Conservation (phyloP, 371 early-diverging fungal species). For the Mucor mucedo region DNA sequence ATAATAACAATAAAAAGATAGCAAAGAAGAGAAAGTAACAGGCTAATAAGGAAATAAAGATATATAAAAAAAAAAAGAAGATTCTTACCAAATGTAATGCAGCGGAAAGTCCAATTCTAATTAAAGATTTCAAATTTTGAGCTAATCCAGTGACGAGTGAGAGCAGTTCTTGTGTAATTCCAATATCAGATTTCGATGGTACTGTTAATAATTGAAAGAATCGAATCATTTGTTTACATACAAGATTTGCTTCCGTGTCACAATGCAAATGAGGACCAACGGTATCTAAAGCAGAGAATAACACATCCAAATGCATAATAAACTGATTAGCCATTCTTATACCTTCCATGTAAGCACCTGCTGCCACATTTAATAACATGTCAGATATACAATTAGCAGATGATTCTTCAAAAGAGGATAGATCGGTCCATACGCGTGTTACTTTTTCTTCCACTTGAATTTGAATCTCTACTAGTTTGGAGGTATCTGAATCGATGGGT, state of each 20-base stretch:
- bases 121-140: slow-evolving; percentile 54
- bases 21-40: neutral
- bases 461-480: slow-evolving; percentile 52
- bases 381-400: slow-evolving; percentile 96
- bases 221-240: slow-evolving; percentile 37
- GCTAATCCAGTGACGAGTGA: slow-evolving; percentile 81
- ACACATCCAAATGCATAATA: slow-evolving; percentile 87
- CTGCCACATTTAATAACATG: slow-evolving; percentile 93
- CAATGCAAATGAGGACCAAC: slow-evolving; percentile 57
- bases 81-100: slow-evolving; percentile 79
- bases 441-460: slow-evolving; percentile 73
- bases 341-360: slow-evolving; percentile 81
- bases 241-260: slow-evolving; percentile 70
- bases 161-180: slow-evolving; percentile 86
- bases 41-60: neutral
- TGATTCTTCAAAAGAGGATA: slow-evolving; percentile 95
- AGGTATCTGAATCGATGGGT: neutral
- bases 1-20: neutral
- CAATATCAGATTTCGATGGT: slow-evolving; percentile 61
- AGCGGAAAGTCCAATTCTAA: slow-evolving; percentile 85
- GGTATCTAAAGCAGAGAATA: slow-evolving; percentile 85
- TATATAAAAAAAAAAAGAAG: neutral
- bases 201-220: slow-evolving; percentile 56
- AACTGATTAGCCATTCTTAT: slow-evolving; percentile 88
- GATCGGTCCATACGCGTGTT: slow-evolving; percentile 86